phyloP scores from a whole-genome alignment of 768 basidiomycete species.

The Collybiopsis luxurians region DNA sequence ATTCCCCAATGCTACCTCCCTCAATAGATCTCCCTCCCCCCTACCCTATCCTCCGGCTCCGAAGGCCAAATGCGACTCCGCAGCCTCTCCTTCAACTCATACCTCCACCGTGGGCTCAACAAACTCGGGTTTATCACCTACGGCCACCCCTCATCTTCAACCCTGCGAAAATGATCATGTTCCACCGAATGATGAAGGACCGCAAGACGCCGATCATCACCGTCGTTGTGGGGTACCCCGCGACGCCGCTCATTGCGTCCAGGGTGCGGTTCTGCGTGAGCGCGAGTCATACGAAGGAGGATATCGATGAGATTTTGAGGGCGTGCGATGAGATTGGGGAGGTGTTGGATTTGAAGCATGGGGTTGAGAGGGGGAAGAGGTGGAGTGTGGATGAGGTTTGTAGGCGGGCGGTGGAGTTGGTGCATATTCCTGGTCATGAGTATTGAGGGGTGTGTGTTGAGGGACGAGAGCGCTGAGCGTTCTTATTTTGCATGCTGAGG shows the following conservation, averaged over 20 bases:
- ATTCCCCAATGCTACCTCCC: too few species aligned
- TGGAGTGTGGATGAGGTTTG: conserved; percentile 90
- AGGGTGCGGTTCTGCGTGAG: conserved; percentile 94
- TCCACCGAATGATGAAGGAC: conserved; percentile 84
- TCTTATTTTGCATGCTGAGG: too few species aligned
- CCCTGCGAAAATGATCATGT: conserved; percentile 89
- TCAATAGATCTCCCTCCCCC: too few species aligned
- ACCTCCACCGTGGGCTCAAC: conserved; percentile 79
- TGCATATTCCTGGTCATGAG: conserved; percentile 28
- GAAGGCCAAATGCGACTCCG: conserved; percentile 83
- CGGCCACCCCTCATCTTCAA: conserved; percentile 87
- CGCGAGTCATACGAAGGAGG: conserved; percentile 95
- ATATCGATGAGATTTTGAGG: conserved; percentile 80
- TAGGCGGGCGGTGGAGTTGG: conserved; percentile 72
- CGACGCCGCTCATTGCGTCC: conserved; percentile 83
- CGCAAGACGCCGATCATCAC: too few species aligned
- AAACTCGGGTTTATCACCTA: conserved; percentile 98
- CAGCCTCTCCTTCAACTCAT: conserved; percentile 93
- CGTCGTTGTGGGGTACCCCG: conserved; percentile 87
- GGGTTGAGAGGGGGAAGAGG: conserved; percentile 58
- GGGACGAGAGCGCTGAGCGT: too few species aligned
- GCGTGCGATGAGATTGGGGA: conserved; percentile 94
- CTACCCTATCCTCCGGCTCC: conserved; percentile 69
- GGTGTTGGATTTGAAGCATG: conserved; percentile 87
- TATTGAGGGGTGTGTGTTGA: too few species aligned